Percentiles rank a stretch among this genome's conserved stretches.
These are phyloP conservation scores for Zasmidium cellare DNA, from an alignment of 2,329 filamentous ascomycete genomes.

Conservation along the genomic window DNA sequence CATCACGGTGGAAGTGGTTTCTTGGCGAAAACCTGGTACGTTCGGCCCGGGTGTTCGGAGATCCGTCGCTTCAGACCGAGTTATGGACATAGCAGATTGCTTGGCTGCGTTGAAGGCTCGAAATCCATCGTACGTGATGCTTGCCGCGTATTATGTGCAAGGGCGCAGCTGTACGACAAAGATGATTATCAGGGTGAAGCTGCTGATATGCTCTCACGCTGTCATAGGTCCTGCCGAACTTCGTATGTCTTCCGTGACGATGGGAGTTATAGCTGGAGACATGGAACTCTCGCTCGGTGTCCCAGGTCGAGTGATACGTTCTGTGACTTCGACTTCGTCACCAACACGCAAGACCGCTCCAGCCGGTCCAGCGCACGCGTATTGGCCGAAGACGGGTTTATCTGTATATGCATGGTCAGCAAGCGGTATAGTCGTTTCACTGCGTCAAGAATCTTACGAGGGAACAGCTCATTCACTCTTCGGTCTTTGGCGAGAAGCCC, in stretches of 20 bases:
- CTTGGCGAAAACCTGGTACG: not conserved
- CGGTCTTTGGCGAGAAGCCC: slow-evolving; percentile 34
- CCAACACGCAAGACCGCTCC: slow-evolving; percentile 34
- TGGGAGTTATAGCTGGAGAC: slow-evolving; percentile 23
- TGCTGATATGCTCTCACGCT: not conserved
- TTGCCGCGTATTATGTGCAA: too few relatives aligned
- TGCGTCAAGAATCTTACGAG: slow-evolving; percentile 22
- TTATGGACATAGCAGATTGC: too few relatives aligned
- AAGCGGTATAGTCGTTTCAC: not conserved
- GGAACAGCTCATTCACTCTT: slow-evolving; percentile 33
- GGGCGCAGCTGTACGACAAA: too few relatives aligned
- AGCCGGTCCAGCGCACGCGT: slow-evolving; percentile 36
- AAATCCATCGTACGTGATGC: too few relatives aligned
- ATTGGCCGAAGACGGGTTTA: slow-evolving; percentile 38
- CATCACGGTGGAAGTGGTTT: not conserved
- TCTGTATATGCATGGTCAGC: slow-evolving; percentile 23
- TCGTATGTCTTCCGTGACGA: slow-evolving; percentile 3
- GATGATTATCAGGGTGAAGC: too few relatives aligned
- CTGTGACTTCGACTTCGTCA: slow-evolving; percentile 34
- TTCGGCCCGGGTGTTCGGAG: not conserved
- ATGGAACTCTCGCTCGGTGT: slow-evolving; percentile 42
- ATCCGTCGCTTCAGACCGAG: too few relatives aligned
- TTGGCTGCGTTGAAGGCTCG: too few relatives aligned
- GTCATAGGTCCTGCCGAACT: slow-evolving; percentile 9
- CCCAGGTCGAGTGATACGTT: slow-evolving; percentile 17